Conservation (phyloP, 2,329 filamentous ascomycete genomes). For the Sclerotinia subarctica region DNA sequence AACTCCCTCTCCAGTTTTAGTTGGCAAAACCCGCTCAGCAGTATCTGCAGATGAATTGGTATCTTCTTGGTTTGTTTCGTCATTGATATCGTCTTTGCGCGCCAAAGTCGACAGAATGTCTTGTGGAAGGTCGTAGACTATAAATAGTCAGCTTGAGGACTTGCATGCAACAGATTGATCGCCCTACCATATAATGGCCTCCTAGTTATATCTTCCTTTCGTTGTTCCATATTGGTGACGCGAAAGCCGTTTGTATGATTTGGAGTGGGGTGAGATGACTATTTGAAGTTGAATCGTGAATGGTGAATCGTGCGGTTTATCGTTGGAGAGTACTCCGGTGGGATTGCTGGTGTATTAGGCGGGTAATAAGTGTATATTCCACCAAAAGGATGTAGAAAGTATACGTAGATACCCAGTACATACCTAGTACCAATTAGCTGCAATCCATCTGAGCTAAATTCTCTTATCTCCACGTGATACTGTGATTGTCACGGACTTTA, state of each 20-base stretch:
- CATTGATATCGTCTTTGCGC: slow-evolving; percentile 34
- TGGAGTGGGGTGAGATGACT: slow-evolving; percentile 5
- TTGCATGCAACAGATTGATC: background rate
- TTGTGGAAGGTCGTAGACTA: slow-evolving; percentile 39
- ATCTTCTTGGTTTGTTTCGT: slow-evolving; percentile 31
- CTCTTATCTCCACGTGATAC: slow-evolving; percentile 2
- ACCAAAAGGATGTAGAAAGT: background rate
- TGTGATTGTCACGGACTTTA: background rate
- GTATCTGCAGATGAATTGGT: slow-evolving; percentile 30
- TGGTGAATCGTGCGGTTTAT: background rate
- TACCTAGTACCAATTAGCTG: background rate
- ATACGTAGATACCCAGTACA: no score
- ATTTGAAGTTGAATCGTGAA: background rate
- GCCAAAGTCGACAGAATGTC: slow-evolving; percentile 40
- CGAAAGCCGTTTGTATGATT: background rate
- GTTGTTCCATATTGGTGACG: slow-evolving; percentile 33
- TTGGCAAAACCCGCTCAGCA: slow-evolving; percentile 40
- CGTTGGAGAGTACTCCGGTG: no score
- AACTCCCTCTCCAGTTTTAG: slow-evolving; percentile 43
- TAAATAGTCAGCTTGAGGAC: slow-evolving; percentile 21
- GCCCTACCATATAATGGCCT: slow-evolving; percentile 42
- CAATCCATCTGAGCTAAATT: background rate
- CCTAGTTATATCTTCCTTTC: slow-evolving; percentile 41
- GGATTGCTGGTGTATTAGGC: background rate
- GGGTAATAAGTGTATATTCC: background rate